Conservation (phyloP, 179 eudicot genomes). For the Beta macrorhiza region DNA sequence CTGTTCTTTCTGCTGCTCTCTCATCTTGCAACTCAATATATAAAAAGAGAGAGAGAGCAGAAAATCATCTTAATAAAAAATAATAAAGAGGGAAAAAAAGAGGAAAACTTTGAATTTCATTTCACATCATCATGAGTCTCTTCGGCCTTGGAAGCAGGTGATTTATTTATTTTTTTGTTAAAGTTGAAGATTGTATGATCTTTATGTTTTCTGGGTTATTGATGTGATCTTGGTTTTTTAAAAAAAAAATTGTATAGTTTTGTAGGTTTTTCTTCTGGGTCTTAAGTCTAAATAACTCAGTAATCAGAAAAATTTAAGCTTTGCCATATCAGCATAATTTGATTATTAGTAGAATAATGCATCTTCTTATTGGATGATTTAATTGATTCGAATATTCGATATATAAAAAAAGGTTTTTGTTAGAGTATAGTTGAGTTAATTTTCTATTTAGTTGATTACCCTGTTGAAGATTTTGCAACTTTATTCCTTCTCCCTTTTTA, state of each 20-base stretch:
- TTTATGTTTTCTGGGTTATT: neutral
- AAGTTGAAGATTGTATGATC: neutral
- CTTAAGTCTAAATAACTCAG: neutral
- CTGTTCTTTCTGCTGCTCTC: neutral
- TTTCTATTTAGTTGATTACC: neutral
- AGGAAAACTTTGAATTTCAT: neutral
- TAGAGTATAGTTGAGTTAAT: neutral
- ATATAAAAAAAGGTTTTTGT: neutral
- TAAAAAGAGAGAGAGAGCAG: neutral
- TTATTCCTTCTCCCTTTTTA: conserved; percentile 18
- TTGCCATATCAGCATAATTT: neutral
- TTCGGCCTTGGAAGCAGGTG: conserved; percentile 69
- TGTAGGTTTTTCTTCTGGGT: neutral
- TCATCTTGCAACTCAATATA: no score
- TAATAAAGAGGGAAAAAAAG: no score
- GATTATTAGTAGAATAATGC: neutral
- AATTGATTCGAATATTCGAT: neutral
- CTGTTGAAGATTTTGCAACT: conserved; percentile 15
- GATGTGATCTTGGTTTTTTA: neutral
- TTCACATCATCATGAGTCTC: conserved; percentile 45
- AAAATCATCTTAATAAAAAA: neutral
- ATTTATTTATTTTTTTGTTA: neutral
- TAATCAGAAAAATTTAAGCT: neutral
- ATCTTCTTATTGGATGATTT: neutral
- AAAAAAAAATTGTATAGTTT: neutral